A percentile compares a stretch with the other conserved stretches of the same genome.
Evolutionary conservation across 2,329 filamentous ascomycete species (phyloP).

Genomic region (Pezicula radicicola): DNA sequence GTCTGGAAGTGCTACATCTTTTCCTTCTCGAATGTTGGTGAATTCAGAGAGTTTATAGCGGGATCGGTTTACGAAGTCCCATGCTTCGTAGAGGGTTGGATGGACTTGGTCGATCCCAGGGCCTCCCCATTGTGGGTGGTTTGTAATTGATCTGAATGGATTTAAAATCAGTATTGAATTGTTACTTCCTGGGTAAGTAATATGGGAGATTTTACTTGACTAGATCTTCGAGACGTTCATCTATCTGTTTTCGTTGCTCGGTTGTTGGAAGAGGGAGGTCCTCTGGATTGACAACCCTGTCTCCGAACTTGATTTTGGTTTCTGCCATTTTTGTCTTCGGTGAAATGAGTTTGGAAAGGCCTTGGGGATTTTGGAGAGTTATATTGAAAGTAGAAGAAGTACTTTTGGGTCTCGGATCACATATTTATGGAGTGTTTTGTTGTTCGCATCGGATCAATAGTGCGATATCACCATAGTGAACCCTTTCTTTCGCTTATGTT

Average conservation of each 20-base stretch:
- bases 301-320: too few species aligned
- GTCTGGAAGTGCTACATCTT: background rate
- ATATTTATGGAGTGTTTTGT: too few species aligned
- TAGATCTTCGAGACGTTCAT: background rate
- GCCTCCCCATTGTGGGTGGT: background rate
- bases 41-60: conserved; percentile 37
- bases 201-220: background rate
- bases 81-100: conserved; percentile 32
- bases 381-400: too few species aligned
- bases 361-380: too few species aligned
- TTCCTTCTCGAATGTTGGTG: conserved; percentile 26
- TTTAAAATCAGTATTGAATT: too few species aligned
- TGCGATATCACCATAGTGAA: too few species aligned
- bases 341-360: too few species aligned
- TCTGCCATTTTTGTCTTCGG: too few species aligned
- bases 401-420: too few species aligned
- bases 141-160: background rate
- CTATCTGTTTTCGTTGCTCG: background rate
- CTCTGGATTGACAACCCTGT: too few species aligned
- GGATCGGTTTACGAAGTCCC: conserved; percentile 37
- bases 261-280: background rate
- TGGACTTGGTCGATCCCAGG: conserved; percentile 1
- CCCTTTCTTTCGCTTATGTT: too few species aligned
- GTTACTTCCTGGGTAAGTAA: background rate
- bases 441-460: too few species aligned